Evolutionary conservation across 2,329 filamentous ascomycete species (phyloP), one percentile per base, ranked within the genome.

Genomic region (Fusarium albidum): DNA sequence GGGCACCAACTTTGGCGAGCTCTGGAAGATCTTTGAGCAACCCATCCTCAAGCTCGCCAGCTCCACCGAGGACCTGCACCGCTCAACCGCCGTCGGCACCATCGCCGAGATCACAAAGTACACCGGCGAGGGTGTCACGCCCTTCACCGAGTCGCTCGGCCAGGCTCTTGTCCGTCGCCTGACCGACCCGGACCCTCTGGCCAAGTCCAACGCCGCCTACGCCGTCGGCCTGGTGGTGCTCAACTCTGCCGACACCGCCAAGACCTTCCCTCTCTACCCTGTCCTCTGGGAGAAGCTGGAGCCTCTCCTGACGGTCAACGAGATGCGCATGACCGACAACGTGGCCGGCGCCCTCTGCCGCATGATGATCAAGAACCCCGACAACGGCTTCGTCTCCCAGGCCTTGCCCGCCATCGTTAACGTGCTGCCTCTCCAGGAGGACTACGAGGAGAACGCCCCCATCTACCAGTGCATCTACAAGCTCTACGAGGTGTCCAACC

Each of bases 11-110:
- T 98, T 97, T 68, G 82, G 83, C 49, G 89, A 96, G 78, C 81
- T 97, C 57, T 98, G 92, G 92, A 96, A 96, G 81, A 87, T 96
- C 67, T 96, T 97, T 64, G 91, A 96, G 80, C 94, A 95, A 82
- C 90, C 90, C 31, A 83, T 98, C 65, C 79, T 96, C 71, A 94
- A 91, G 77, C 95, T 92, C 68, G 89, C 92, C 45, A 90, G 89
- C 71, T 94, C 92, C 57, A 88, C 89, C 62, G 93, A 97, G 75
- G 82, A 89, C 41, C 87, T 92, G 31, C 94, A 98, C 80, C 90
- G 95, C 46, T 93, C 90, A 28, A 92, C 92, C 15, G 90, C 93
- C 40, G 90, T 97, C 15, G 95, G 95, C 65, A 91, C 94, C 48
- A 89, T 98, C 59, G 94, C 94, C 21, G 94, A 98, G 79, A 91